phyloP scores from a whole-genome alignment of 352 stramenopile genomes.

The Blastocystis sp. region DNA sequence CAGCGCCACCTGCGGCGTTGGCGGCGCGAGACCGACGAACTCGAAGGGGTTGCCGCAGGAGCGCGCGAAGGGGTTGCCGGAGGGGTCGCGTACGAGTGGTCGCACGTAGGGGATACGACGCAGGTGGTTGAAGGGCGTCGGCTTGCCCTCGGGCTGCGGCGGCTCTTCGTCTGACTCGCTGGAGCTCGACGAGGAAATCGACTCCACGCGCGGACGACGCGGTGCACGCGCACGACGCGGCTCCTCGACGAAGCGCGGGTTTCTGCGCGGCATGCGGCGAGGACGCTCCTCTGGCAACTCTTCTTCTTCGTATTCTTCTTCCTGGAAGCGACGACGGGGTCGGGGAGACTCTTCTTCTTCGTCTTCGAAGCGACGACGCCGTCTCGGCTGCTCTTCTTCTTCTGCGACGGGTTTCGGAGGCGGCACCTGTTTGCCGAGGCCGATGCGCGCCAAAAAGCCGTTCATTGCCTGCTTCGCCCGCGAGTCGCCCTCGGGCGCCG shows the following conservation, averaged over 20 bases:
- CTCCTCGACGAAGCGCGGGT: not conserved
- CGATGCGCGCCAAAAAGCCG: not conserved
- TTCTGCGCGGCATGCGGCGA: no score
- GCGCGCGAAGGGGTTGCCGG: slow-evolving; percentile 3
- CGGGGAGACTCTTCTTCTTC: not conserved
- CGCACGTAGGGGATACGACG: slow-evolving; percentile 19
- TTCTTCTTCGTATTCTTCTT: not conserved
- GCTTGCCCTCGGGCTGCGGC: not conserved
- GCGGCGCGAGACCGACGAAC: not conserved
- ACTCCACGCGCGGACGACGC: not conserved
- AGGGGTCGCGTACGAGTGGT: not conserved
- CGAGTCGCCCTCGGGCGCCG: not conserved
- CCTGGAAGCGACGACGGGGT: not conserved
- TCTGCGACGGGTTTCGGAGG: not conserved
- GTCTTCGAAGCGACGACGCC: not conserved
- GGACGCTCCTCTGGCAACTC: no score
- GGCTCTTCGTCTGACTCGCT: not conserved
- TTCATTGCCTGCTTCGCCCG: not conserved
- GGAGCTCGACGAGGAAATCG: not conserved
- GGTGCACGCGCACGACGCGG: no score
- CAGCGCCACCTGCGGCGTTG: not conserved
- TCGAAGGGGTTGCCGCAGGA: slow-evolving; percentile 26
- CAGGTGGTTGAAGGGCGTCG: not conserved
- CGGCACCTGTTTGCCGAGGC: not conserved
- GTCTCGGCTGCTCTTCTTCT: not conserved